phyloP scores from a whole-genome alignment of 106 monocot species.

The Acanthochlamys bracteata region DNA sequence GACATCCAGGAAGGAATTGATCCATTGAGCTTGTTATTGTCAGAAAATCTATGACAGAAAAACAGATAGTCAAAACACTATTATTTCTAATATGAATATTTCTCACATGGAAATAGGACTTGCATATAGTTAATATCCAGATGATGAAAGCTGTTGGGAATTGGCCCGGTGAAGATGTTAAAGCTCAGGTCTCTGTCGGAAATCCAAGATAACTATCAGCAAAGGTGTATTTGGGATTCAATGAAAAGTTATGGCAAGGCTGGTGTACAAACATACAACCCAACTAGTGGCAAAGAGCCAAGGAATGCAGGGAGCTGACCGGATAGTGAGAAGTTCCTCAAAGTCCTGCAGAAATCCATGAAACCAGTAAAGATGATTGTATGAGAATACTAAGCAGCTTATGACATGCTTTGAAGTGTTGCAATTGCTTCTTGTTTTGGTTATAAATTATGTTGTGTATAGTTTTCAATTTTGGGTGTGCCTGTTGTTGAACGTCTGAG shows the following conservation, averaged over 20 bases:
- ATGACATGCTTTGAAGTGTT: conserved; percentile 13
- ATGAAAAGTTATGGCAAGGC: too few relatives aligned
- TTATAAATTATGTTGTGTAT: too few relatives aligned
- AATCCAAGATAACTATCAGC: too few relatives aligned
- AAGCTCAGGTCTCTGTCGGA: conserved; percentile 59
- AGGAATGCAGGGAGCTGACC: conserved; percentile 38
- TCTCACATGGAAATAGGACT: conserved; percentile 21
- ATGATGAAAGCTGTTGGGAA: conserved; percentile 24
- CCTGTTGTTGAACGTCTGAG: too few relatives aligned
- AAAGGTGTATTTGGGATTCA: too few relatives aligned
- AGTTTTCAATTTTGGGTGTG: too few relatives aligned
- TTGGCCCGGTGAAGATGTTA: conserved; percentile 36
- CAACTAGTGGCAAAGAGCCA: conserved; percentile 19
- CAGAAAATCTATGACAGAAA: conserved; percentile 43
- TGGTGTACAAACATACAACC: conserved; percentile 17
- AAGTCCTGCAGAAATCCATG: conserved; percentile 23
- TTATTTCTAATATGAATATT: background rate
- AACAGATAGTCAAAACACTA: background rate
- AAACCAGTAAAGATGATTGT: too few relatives aligned
- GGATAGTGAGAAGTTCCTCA: conserved; percentile 48
- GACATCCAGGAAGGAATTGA: conserved; percentile 66
- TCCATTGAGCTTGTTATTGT: conserved; percentile 64
- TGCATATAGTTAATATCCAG: conserved; percentile 20
- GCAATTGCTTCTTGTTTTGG: conserved; percentile 27
- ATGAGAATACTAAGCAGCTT: too few relatives aligned